A percentile compares a stretch with the other conserved stretches of the same genome.
Conservation (phyloP, 495 filamentous ascomycete genomes). For the Lindgomyces ingoldianus region DNA sequence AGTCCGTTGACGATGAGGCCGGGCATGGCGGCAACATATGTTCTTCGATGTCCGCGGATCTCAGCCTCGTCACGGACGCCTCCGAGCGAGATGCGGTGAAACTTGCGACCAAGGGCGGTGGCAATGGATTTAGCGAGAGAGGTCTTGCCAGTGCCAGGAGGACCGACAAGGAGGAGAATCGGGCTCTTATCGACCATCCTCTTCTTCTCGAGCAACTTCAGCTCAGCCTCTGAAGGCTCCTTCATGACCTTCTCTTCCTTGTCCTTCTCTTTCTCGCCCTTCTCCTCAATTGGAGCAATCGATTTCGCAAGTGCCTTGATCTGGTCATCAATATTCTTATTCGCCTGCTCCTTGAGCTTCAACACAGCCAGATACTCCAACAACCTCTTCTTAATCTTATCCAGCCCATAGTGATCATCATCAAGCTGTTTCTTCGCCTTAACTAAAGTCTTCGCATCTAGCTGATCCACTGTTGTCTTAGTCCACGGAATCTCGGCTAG, state of each 20-base stretch:
- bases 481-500: constrained; percentile 94
- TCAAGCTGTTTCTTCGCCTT: constrained; percentile 87
- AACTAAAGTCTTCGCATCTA: constrained; percentile 77
- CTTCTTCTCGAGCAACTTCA: constrained; percentile 70
- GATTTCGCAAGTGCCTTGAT: constrained; percentile 48
- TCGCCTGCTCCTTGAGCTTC: constrained; percentile 86
- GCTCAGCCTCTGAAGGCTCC: constrained; percentile 44
- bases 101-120: constrained; percentile 87
- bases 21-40: constrained; percentile 98
- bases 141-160: constrained; percentile 95
- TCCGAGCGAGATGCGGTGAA: constrained; percentile 95
- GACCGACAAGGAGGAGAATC: constrained; percentile 89
- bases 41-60: constrained; percentile 92
- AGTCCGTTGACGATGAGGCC: constrained; percentile 91
- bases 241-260: not conserved
- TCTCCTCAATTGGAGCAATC: not conserved
- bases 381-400: constrained; percentile 95
- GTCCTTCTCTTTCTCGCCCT: constrained; percentile 11
- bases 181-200: constrained; percentile 89
- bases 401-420: constrained; percentile 93
- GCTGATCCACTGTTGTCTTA: constrained; percentile 78
- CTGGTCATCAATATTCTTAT: constrained; percentile 73
- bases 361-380: constrained; percentile 96
- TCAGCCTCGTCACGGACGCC: constrained; percentile 96
- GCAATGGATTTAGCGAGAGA: constrained; percentile 93